Percentiles rank a stretch among this genome's conserved stretches.
phyloP scores from a whole-genome alignment of 495 filamentous ascomycete genomes.

The Geopyxis carbonaria region DNA sequence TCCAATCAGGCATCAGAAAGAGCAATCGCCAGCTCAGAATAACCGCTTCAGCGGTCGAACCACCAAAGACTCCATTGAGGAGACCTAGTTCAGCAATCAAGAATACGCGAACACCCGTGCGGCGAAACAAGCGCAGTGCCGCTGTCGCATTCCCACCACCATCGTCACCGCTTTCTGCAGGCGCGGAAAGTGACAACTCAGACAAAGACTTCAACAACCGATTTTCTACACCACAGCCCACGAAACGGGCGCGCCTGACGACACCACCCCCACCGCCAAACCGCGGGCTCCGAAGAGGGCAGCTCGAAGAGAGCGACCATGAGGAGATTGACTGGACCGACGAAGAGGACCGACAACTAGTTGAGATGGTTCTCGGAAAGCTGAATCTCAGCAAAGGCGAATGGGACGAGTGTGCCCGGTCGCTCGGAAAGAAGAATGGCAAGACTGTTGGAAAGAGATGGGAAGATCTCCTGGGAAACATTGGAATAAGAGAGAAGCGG shows the following conservation, averaged over 20 bases:
- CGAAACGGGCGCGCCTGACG: conserved; percentile 19
- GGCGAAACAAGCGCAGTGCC: conserved; percentile 17
- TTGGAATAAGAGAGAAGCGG: background rate
- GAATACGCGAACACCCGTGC: conserved; percentile 8
- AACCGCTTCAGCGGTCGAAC: conserved; percentile 3
- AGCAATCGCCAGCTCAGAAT: conserved; percentile 6
- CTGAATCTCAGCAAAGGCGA: conserved; percentile 53
- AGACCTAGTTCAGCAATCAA: conserved; percentile 3
- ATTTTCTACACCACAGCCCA: conserved; percentile 17
- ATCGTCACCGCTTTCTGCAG: background rate
- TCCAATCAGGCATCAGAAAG: background rate
- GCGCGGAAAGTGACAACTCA: conserved; percentile 21
- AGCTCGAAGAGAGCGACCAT: conserved; percentile 27
- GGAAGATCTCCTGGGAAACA: conserved; percentile 29
- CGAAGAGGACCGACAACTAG: conserved; percentile 52
- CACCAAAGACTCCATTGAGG: conserved; percentile 16
- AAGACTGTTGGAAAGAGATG: conserved; percentile 50
- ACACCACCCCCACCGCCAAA: conserved; percentile 22
- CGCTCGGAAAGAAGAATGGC: conserved; percentile 45
- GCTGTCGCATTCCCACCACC: conserved; percentile 11
- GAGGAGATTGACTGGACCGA: conserved; percentile 41
- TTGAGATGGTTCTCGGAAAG: conserved; percentile 60
- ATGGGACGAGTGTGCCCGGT: conserved; percentile 63
- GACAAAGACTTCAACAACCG: conserved; percentile 16
- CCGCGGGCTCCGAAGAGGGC: conserved; percentile 12